Evolutionary conservation across 352 stramenopile species (phyloP), one percentile per base, ranked within the genome.

Genomic region (Globisporangium apiculatum): DNA sequence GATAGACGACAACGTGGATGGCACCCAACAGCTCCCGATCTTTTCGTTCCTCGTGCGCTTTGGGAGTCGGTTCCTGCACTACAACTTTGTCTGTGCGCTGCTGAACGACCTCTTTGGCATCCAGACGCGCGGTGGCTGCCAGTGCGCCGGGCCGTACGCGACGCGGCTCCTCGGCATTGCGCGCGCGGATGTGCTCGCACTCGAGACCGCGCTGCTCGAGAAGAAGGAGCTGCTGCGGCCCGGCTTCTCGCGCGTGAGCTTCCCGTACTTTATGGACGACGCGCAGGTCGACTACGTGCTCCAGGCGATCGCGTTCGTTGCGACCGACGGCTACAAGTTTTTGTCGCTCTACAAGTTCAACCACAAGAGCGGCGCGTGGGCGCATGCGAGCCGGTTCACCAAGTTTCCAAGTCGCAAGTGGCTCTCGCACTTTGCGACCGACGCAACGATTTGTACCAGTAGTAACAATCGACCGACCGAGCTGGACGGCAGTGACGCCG

Each of bases 41-140:
- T 96, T 98, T 65, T 98, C 94, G 2, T 98, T 99, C 59, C 68
- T 99, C 10, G 80, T 99, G 38, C 80, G 83, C 38, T 94, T 81
- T 41, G 78, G 80, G 0, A 67, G 83, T 36, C 61, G 88, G 14
- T 98, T 98, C 68, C 68, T 99, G 43, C 97, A 99, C 69, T 99
- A 97, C 75, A 98, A 99, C 66, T 99, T 98, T 58, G 96, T 99
- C 11, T 98, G 90, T 57, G 93, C 95, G 17, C 71, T 99, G 51
- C 72, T 99, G 3, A 99, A 99, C 65, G 97, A 99, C 74, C 63
- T 99, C 5, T 99, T 99, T 70, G 97, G 97, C 4, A 87, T 99
- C 24, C 97, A 79, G 46, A 73, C 66, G 5, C 61, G 73, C 17
- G 73, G 73, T 17, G 73, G 70, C 1, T 75, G 69, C 95, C 86